These are phyloP conservation scores for Blastocladiella emersonii DNA, from an alignment of 371 early-diverging fungal species.

Conservation along the genomic window DNA sequence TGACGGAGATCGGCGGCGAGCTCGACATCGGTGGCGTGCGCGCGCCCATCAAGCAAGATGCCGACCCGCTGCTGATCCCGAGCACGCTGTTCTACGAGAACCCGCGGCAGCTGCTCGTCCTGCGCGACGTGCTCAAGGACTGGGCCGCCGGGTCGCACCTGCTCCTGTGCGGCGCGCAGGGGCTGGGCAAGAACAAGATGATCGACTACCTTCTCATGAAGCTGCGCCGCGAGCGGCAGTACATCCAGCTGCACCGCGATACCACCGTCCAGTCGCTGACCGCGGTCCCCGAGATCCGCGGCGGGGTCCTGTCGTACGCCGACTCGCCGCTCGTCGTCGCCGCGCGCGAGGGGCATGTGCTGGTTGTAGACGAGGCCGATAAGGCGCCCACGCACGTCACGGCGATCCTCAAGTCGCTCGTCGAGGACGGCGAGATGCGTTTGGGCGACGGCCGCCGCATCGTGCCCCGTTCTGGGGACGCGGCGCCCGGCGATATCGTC, in stretches of 20 bases:
- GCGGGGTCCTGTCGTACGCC: constrained; percentile 57
- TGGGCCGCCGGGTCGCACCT: constrained; percentile 54
- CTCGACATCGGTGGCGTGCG: not conserved
- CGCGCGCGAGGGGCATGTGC: constrained; percentile 25
- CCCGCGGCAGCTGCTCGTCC: constrained; percentile 19
- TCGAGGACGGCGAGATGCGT: constrained; percentile 77
- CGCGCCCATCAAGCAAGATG: not conserved
- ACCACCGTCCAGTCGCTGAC: constrained; percentile 71
- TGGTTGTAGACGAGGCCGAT: constrained; percentile 78
- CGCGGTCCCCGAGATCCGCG: constrained; percentile 52
- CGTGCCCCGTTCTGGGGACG: not conserved
- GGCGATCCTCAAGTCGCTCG: constrained; percentile 56
- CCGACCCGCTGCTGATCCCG: not conserved
- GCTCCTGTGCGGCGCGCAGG: constrained; percentile 12
- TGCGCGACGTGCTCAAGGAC: constrained; percentile 60
- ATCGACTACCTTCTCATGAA: constrained; percentile 64
- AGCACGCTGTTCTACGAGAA: constrained; percentile 1
- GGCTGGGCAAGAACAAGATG: constrained; percentile 59
- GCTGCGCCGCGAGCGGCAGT: constrained; percentile 57
- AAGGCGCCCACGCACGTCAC: constrained; percentile 48
- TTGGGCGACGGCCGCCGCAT: constrained; percentile 68
- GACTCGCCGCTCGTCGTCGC: constrained; percentile 67
- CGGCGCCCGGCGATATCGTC: constrained; percentile 3
- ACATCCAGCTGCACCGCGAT: constrained; percentile 72
- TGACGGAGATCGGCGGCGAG: not conserved